These are phyloP conservation scores for Carpinus fangiana DNA, from an alignment of 306 rosid species.

Conservation along the genomic window DNA sequence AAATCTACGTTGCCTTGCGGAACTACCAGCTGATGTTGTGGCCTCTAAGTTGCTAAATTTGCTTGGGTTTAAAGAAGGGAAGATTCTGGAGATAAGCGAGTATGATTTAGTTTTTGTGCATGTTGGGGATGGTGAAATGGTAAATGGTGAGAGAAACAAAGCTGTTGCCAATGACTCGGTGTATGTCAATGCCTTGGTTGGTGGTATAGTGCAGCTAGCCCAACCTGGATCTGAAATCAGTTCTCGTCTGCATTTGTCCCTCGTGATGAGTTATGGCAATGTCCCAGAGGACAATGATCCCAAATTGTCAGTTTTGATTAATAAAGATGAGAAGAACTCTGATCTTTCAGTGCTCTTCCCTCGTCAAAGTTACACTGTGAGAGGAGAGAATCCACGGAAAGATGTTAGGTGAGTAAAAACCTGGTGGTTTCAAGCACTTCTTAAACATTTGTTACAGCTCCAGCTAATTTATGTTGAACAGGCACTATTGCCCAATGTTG, in stretches of 20 bases:
- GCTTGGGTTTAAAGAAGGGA: constrained; percentile 82
- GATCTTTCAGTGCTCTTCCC: constrained; percentile 61
- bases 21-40: constrained; percentile 32
- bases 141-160: constrained; percentile 32
- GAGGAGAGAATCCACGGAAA: constrained; percentile 66
- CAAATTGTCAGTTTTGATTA: constrained; percentile 46
- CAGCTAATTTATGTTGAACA: constrained; percentile 39
- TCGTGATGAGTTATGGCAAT: constrained; percentile 77
- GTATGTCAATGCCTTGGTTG: constrained; percentile 67
- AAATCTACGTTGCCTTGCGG: constrained; percentile 6
- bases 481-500: constrained; percentile 83
- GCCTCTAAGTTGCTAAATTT: constrained; percentile 58
- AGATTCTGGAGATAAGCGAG: constrained; percentile 44
- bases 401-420: constrained; percentile 65
- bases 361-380: constrained; percentile 79
- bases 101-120: constrained; percentile 83
- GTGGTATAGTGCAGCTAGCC: constrained; percentile 47
- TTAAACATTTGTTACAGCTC: constrained; percentile 21
- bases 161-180: constrained; percentile 45
- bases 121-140: constrained; percentile 60
- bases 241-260: constrained; percentile 74
- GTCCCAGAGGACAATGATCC: constrained; percentile 44
- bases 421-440: constrained; percentile 14
- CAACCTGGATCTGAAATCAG: constrained; percentile 65
- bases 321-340: constrained; percentile 40